These are phyloP conservation scores for Camillea tinctor DNA, from an alignment of 2,329 filamentous ascomycete genomes.

Conservation along the genomic window DNA sequence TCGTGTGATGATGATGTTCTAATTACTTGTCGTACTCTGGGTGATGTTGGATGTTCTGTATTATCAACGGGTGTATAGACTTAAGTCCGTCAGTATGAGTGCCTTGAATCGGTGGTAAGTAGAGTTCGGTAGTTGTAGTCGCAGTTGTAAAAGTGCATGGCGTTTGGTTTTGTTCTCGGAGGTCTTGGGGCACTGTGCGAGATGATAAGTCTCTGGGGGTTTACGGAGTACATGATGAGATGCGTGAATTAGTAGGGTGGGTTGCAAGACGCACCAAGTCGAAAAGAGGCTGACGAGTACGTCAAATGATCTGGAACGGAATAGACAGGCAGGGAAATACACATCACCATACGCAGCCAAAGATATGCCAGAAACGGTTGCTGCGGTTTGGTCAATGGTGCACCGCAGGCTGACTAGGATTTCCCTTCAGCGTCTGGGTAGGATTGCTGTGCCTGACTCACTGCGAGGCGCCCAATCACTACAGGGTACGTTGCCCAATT, in stretches of 20 bases:
- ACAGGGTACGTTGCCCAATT: slow-evolving; percentile 28
- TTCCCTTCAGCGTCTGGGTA: slow-evolving; percentile 21
- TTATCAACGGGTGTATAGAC: slow-evolving; percentile 14
- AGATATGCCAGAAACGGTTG: slow-evolving; percentile 9
- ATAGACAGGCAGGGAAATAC: slow-evolving; percentile 18
- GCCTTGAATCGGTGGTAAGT: slow-evolving; percentile 9
- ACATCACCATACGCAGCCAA: slow-evolving; percentile 6
- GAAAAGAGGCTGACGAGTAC: slow-evolving; percentile 30
- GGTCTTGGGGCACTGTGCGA: slow-evolving; percentile 24
- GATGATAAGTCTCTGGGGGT: slow-evolving; percentile 24
- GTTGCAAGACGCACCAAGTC: slow-evolving; percentile 23
- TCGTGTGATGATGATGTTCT: slow-evolving; percentile 12
- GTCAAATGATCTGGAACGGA: slow-evolving; percentile 23
- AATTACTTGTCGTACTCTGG: slow-evolving; percentile 27
- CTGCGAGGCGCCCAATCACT: slow-evolving; percentile 32
- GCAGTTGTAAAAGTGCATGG: neutral
- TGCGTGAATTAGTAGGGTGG: slow-evolving; percentile 20
- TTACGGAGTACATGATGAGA: slow-evolving; percentile 8
- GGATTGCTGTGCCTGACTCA: slow-evolving; percentile 31
- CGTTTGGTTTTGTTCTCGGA: neutral
- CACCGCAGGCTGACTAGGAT: slow-evolving; percentile 23
- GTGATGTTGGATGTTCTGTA: slow-evolving; percentile 20
- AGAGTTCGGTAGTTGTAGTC: neutral
- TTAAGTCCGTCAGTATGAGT: slow-evolving; percentile 13
- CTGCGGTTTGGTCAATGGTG: slow-evolving; percentile 9